Conservation (phyloP, 2,329 filamentous ascomycete species). For the Aspergillus carbonarius region DNA sequence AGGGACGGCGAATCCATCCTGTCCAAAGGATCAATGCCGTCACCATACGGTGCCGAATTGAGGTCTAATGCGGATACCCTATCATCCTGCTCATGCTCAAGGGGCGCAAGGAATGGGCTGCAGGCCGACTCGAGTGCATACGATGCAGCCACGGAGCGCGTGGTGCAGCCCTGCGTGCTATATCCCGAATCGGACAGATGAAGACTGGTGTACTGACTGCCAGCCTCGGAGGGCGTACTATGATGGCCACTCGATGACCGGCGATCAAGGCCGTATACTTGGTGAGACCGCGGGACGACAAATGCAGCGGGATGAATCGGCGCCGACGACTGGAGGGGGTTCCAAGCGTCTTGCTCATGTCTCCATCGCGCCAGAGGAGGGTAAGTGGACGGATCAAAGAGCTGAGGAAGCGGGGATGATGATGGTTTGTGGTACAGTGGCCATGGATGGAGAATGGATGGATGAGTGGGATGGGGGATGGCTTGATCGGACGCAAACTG, state of each 20-base stretch:
- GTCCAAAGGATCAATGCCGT: conserved; percentile 34
- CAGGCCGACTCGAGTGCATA: conserved; percentile 29
- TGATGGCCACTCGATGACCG: conserved; percentile 27
- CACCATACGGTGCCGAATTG: conserved; percentile 7
- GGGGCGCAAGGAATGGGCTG: conserved; percentile 25
- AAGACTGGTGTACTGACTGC: conserved; percentile 32
- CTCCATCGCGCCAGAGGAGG: conserved; percentile 17
- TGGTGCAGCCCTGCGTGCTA: conserved; percentile 30
- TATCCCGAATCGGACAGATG: conserved; percentile 39
- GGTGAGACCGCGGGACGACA: conserved; percentile 19
- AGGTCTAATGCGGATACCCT: conserved; percentile 20
- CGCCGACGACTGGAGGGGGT: conserved; percentile 32
- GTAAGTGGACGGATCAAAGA: conserved; percentile 25
- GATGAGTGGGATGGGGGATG: conserved; percentile 19
- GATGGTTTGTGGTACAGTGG: conserved; percentile 13
- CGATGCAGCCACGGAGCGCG: conserved; percentile 30
- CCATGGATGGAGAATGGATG: conserved; percentile 24
- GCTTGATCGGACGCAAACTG: conserved; percentile 25
- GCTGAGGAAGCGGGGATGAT: conserved; percentile 19
- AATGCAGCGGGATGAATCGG: conserved; percentile 19
- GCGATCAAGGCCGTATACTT: conserved; percentile 22
- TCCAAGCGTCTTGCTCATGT: conserved; percentile 34
- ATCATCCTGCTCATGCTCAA: conserved; percentile 26
- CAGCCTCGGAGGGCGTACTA: conserved; percentile 32
- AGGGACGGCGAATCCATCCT: conserved; percentile 53